A percentile compares a stretch with the other conserved stretches of the same genome.
Evolutionary conservation across 2,329 filamentous ascomycete genomes (phyloP).

Genomic region (Penicillium sp.): DNA sequence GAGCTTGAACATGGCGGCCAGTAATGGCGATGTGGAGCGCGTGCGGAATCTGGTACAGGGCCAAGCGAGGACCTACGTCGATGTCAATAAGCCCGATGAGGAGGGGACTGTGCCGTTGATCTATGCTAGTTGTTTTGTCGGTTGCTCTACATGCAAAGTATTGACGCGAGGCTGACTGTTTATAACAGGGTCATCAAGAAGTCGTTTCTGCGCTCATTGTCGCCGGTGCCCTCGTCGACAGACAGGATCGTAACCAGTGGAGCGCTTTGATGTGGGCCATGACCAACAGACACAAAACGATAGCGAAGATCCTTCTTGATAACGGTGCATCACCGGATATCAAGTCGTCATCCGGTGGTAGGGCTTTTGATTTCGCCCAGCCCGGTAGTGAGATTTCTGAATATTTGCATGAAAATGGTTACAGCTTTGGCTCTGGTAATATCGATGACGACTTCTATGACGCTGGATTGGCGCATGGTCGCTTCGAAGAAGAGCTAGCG

Average conservation of each 20-base stretch:
- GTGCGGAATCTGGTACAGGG: conserved; percentile 75
- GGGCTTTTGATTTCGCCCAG: conserved; percentile 91
- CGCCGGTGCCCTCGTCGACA: conserved; percentile 84
- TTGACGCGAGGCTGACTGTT: conserved; percentile 10
- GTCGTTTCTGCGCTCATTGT: conserved; percentile 82
- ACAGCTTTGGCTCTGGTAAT: conserved; percentile 54
- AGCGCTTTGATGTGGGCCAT: conserved; percentile 99
- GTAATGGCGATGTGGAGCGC: conserved; percentile 86
- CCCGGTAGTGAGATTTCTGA: conserved; percentile 96
- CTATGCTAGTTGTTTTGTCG: conserved; percentile 94
- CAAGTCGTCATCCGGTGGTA: conserved; percentile 89
- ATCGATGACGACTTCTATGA: conserved; percentile 84
- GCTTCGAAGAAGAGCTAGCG: conserved; percentile 95
- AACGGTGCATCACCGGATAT: conserved; percentile 94
- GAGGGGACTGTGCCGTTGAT: conserved; percentile 96
- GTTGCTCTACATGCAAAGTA: conserved; percentile 30
- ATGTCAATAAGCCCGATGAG: conserved; percentile 85
- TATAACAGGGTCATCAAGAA: conserved; percentile 73
- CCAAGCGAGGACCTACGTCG: conserved; percentile 70
- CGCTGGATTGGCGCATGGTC: conserved; percentile 84
- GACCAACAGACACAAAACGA: conserved; percentile 96
- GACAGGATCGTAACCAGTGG: conserved; percentile 95
- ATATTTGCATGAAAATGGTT: conserved; percentile 92
- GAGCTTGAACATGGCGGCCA: conserved; percentile 88
- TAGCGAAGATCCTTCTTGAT: conserved; percentile 88